phyloP scores from a whole-genome alignment of 1,139 yeast genomes.

The Debaryomyces nepalensis region DNA sequence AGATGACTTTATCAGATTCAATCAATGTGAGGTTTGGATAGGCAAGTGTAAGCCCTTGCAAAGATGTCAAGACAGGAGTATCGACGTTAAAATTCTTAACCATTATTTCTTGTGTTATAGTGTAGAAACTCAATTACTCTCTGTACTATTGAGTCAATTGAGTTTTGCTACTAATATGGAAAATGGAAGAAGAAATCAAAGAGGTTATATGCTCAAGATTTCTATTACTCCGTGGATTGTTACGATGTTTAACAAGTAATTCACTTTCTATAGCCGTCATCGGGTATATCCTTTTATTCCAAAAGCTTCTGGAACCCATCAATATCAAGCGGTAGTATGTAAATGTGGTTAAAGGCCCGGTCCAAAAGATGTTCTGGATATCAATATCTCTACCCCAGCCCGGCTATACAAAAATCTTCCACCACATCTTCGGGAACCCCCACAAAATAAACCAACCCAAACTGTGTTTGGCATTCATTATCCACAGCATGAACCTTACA shows the following conservation, averaged over 20 bases:
- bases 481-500: not conserved
- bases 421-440: slow-evolving; percentile 3
- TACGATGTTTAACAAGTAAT: slow-evolving; percentile 4
- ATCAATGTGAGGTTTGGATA: slow-evolving; percentile 6
- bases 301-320: slow-evolving; percentile 3
- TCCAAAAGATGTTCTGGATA: not conserved
- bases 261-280: slow-evolving; percentile 4
- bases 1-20: not conserved
- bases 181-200: slow-evolving; percentile 5
- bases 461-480: slow-evolving; percentile 2
- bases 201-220: slow-evolving; percentile 4
- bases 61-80: slow-evolving; percentile 9
- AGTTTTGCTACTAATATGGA: slow-evolving; percentile 1
- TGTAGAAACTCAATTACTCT: slow-evolving; percentile 6
- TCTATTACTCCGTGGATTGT: not conserved
- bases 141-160: slow-evolving; percentile 7
- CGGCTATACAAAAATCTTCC: slow-evolving; percentile 1
- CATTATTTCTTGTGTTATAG: slow-evolving; percentile 7
- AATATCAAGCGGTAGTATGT: slow-evolving; percentile 3
- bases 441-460: slow-evolving; percentile 1
- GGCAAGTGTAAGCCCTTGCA: slow-evolving; percentile 8
- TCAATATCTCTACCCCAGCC: slow-evolving; percentile 1
- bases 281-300: slow-evolving; percentile 5
- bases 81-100: slow-evolving; percentile 8
- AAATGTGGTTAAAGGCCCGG: not conserved